Evolutionary conservation across 1,139 yeast genomes (phyloP).

Genomic region (Candida freyschussii): DNA sequence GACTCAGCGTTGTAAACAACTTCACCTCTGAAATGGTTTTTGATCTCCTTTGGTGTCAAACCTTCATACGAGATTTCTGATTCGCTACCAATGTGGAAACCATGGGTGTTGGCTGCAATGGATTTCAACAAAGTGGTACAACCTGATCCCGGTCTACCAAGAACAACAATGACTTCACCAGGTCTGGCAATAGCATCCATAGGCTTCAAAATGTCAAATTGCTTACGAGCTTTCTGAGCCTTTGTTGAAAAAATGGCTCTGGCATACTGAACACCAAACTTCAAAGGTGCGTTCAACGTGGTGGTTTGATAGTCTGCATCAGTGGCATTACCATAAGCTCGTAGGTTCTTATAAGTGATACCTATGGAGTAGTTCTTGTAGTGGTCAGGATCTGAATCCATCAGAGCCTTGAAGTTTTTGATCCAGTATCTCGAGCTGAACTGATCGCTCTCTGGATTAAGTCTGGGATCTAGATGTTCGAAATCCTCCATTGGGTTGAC

Average conservation of each 20-base stretch:
- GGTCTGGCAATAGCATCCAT: constrained; percentile 67
- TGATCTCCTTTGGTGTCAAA: constrained; percentile 42
- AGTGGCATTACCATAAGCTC: constrained; percentile 72
- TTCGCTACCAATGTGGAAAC: constrained; percentile 54
- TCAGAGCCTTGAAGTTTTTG: constrained; percentile 55
- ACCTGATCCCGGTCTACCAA: constrained; percentile 85
- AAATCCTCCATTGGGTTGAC: constrained; percentile 30
- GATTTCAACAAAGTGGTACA: constrained; percentile 76
- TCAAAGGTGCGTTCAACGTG: constrained; percentile 45
- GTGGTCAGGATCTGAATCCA: constrained; percentile 55
- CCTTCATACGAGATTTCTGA: constrained; percentile 49
- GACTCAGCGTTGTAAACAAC: constrained; percentile 70
- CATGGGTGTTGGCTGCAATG: constrained; percentile 66
- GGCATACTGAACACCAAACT: constrained; percentile 13
- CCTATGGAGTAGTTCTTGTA: constrained; percentile 65
- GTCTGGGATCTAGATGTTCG: constrained; percentile 37
- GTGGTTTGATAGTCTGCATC: constrained; percentile 81
- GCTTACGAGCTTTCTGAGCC: constrained; percentile 25
- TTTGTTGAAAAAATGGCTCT: constrained; percentile 24
- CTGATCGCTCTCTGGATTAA: constrained; percentile 51
- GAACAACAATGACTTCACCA: constrained; percentile 70
- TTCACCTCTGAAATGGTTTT: constrained; percentile 55
- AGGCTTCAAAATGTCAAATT: constrained; percentile 52
- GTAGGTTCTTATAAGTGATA: constrained; percentile 58
- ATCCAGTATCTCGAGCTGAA: constrained; percentile 71